Conservation (phyloP, 352 stramenopile species). For the Globisporangium nagaii region DNA sequence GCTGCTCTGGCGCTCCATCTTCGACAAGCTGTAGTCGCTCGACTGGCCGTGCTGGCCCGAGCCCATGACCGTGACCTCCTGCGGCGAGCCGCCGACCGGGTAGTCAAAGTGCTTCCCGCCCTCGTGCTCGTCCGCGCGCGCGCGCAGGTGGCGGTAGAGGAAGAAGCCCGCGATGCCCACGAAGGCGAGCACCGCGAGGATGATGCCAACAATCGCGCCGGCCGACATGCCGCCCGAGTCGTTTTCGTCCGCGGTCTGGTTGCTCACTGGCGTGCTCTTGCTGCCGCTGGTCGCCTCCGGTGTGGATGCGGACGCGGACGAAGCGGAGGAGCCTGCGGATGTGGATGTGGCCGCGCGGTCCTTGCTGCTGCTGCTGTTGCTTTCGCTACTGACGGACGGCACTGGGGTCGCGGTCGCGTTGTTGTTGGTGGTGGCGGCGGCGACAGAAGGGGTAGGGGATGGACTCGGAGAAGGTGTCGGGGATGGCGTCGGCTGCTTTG, state of each 20-base stretch:
- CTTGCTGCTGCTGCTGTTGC: conserved; percentile 5
- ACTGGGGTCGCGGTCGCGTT: neutral
- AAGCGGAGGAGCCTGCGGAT: neutral
- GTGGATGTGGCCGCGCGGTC: neutral
- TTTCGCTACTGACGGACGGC: neutral
- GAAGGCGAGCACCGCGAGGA: conserved; percentile 32
- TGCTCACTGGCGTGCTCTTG: neutral
- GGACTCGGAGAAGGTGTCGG: neutral
- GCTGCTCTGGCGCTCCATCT: conserved; percentile 17
- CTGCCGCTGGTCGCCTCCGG: neutral
- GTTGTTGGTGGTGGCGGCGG: neutral
- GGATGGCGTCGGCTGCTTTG: neutral
- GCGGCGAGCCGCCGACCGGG: conserved; percentile 19
- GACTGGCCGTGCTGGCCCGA: conserved; percentile 17
- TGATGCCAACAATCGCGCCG: conserved; percentile 32
- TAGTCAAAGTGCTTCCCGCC: conserved; percentile 28
- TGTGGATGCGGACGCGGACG: neutral
- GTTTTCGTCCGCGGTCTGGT: neutral
- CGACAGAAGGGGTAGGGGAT: conserved; percentile 5
- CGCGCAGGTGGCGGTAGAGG: conserved; percentile 22
- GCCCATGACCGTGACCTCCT: conserved; percentile 11
- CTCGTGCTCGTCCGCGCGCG: conserved; percentile 8
- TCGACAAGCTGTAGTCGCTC: conserved; percentile 15
- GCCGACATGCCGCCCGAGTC: conserved; percentile 29
- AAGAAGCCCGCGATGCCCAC: conserved; percentile 31